Evolutionary conservation across 75 land plant species (phyloP), one percentile per base, ranked within the genome.

Genomic region (Selaginella tamariscina): DNA sequence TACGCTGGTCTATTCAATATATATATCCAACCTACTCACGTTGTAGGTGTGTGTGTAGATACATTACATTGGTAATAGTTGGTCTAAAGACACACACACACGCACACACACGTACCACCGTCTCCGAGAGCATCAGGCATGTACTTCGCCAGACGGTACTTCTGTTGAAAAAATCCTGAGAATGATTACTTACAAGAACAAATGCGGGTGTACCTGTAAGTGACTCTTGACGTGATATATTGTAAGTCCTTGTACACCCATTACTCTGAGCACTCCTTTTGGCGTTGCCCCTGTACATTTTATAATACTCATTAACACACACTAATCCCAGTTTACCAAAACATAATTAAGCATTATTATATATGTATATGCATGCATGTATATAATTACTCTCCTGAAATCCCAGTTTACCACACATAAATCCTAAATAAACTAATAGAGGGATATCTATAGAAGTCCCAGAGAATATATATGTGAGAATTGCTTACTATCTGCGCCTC

Each of bases 201-300:
- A 39, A 39, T 39, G 11, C 5, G 0, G 1, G 0, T 22, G 30
- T 79, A 85, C 97, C 97, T 93, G 95, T 72, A 89, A 74, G 56
- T 93, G 98, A 73, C 98, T 93, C 76, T 93, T 93, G 55, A 93
- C 98, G 72, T 93, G 96, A 70, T 89, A 93, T 33, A 93, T 93
- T 27, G 62, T 59, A 8, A 59, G 62, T 27, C 62, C 62, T 59
- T 59, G 62, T 5, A 59, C 62, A 8, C 62, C 62, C 62, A 59
- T 59, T 59, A 59, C 62, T 2, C 62, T 8, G 21, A 59, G 62
- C 5, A 59, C 62, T 9, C 26, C 62, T n/a, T 59, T 59, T 2
- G 62, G 23, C 8, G 62, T 59, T 8, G 62, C 62, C 23, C 54
- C 55, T 30, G 27, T 56, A 2, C 15, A 9, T n/a, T n/a, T n/a